Conservation (phyloP, 352 stramenopile genomes). For the Globisporangium polare region DNA sequence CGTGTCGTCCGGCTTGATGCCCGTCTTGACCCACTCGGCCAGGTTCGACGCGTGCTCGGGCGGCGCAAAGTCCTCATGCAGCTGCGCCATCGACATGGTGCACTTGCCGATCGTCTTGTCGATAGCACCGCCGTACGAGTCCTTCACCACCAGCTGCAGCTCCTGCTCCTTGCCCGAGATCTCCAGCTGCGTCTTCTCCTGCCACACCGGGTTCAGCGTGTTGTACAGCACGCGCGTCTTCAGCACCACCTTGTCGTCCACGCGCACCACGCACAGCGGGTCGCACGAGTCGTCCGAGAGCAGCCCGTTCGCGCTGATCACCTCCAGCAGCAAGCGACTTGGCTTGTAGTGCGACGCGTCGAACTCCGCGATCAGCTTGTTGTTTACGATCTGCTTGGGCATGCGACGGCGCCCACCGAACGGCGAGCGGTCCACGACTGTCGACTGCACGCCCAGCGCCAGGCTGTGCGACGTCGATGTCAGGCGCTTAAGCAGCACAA, state of each 20-base stretch:
- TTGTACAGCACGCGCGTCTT: conserved; percentile 82
- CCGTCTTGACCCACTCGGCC: conserved; percentile 76
- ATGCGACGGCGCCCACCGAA: conserved; percentile 73
- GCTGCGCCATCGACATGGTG: conserved; percentile 62
- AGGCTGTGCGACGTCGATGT: conserved; percentile 84
- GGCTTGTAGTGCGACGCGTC: conserved; percentile 60
- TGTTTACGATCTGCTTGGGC: conserved; percentile 66
- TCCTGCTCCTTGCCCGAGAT: conserved; percentile 50
- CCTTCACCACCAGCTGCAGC: conserved; percentile 79
- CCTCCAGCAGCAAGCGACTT: conserved; percentile 55
- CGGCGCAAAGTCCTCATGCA: conserved; percentile 76
- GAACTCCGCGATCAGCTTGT: conserved; percentile 60
- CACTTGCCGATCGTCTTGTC: conserved; percentile 79
- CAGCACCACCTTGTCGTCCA: conserved; percentile 67
- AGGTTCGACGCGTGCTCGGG: conserved; percentile 70
- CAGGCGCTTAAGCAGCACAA: conserved; percentile 77
- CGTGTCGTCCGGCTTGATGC: conserved; percentile 68
- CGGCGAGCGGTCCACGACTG: conserved; percentile 69
- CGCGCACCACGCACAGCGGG: conserved; percentile 64
- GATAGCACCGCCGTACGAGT: conserved; percentile 76
- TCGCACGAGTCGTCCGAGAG: conserved; percentile 77
- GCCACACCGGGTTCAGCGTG: conserved; percentile 78
- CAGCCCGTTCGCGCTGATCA: conserved; percentile 67
- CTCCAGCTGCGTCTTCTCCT: conserved; percentile 64
- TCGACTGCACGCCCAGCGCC: conserved; percentile 74